A percentile compares a stretch with the other conserved stretches of the same genome.
Evolutionary conservation across 139 green algal species (phyloP).

Genomic region (Mychonastes homosphaera): DNA sequence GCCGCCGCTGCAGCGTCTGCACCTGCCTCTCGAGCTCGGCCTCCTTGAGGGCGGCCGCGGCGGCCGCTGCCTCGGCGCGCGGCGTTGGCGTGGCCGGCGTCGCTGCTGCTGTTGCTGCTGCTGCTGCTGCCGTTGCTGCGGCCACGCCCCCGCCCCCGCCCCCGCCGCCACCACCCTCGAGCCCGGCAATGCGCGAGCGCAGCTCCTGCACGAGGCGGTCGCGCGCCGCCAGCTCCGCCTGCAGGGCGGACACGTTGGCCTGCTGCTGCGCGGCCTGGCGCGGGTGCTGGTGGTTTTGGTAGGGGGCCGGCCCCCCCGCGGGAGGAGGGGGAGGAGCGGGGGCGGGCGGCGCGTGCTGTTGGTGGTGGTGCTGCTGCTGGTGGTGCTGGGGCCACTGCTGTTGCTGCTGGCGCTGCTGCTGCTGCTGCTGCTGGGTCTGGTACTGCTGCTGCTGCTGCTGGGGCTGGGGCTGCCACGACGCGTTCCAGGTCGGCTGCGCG

Average conservation of each 20-base stretch:
- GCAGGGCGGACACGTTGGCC: too few relatives aligned
- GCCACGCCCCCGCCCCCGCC: too few relatives aligned
- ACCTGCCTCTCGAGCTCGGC: background rate
- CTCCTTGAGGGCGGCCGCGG: background rate
- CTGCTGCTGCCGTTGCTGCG: conserved; percentile 1
- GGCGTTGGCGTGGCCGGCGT: too few relatives aligned
- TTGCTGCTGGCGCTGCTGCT: background rate
- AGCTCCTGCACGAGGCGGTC: conserved; percentile 6
- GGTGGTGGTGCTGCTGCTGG: background rate
- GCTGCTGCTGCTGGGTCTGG: background rate
- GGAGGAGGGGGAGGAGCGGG: too few relatives aligned
- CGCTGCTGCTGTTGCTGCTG: conserved; percentile 1
- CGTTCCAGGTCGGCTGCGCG: too few relatives aligned
- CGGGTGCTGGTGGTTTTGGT: too few relatives aligned
- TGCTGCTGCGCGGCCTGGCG: too few relatives aligned
- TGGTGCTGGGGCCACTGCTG: background rate
- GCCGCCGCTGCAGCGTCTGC: background rate
- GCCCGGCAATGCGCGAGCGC: background rate
- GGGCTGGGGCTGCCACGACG: background rate
- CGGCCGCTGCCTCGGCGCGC: background rate
- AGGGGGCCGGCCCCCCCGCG: too few relatives aligned
- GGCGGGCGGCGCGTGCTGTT: too few relatives aligned
- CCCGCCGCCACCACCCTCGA: too few relatives aligned
- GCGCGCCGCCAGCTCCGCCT: background rate
- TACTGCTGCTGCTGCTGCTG: conserved; percentile 3